Evolutionary conservation across 305 asterid genomes (phyloP).

Genomic region (Salvia sclarea): DNA sequence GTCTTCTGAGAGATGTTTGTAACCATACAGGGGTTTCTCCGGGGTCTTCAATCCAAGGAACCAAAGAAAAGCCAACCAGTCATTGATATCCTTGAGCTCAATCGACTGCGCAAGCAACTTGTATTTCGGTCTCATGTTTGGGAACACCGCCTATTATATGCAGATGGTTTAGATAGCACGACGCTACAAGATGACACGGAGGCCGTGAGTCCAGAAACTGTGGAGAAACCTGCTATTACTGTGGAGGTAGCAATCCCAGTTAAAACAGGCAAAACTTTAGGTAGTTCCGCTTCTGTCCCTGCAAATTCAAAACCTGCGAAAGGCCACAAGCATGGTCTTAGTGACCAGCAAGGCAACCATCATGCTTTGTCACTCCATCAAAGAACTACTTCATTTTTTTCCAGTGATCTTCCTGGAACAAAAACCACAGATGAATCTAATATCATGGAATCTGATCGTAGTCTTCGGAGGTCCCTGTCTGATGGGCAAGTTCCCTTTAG

Average conservation of each 20-base stretch:
- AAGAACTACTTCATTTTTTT: constrained; percentile 39
- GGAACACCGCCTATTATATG: constrained; percentile 77
- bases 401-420: constrained; percentile 37
- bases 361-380: constrained; percentile 42
- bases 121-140: constrained; percentile 79
- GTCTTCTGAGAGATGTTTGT: constrained; percentile 30
- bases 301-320: constrained; percentile 39
- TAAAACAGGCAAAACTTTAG: constrained; percentile 38
- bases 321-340: constrained; percentile 37
- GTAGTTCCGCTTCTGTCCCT: constrained; percentile 36
- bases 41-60: constrained; percentile 58
- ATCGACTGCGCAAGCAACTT: constrained; percentile 77
- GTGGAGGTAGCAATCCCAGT: constrained; percentile 40
- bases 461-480: constrained; percentile 55
- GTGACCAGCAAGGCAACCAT: constrained; percentile 32
- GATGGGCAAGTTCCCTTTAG: constrained; percentile 64
- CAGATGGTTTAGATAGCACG: constrained; percentile 50
- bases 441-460: constrained; percentile 43
- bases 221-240: constrained; percentile 37
- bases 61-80: constrained; percentile 52
- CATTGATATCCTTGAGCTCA: constrained; percentile 83
- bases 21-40: constrained; percentile 60
- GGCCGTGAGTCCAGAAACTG: constrained; percentile 45
- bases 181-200: constrained; percentile 38
- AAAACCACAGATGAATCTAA: constrained; percentile 42